phyloP scores from a whole-genome alignment of 257 asterid genomes.

The Knoxia roxburghii region DNA sequence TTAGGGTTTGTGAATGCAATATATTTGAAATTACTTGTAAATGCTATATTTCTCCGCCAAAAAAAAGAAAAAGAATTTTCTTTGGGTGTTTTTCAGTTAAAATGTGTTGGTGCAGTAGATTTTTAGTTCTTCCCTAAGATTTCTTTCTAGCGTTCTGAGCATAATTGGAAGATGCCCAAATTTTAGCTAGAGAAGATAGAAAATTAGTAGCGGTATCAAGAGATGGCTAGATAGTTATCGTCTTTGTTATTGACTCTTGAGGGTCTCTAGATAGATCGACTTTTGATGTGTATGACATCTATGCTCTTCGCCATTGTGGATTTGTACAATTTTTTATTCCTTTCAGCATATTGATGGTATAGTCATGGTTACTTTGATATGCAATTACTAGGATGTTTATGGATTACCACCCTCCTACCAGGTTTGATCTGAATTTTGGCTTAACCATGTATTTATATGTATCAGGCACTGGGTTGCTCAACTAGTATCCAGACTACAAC shows the following conservation, averaged over 20 bases:
- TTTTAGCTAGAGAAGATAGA: neutral
- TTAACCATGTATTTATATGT: slow-evolving; percentile 13
- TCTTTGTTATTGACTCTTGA: neutral
- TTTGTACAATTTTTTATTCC: neutral
- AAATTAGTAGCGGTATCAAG: too few relatives aligned
- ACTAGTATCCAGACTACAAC: slow-evolving; percentile 40
- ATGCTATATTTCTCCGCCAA: neutral
- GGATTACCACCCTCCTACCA: too few relatives aligned
- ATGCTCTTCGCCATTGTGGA: too few relatives aligned
- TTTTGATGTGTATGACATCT: neutral
- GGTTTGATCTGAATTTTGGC: neutral
- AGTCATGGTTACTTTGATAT: too few relatives aligned
- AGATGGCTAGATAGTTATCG: too few relatives aligned
- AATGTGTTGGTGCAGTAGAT: too few relatives aligned
- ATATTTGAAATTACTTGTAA: neutral
- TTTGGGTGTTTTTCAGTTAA: neutral
- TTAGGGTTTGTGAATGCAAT: too few relatives aligned
- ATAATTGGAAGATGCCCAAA: too few relatives aligned
- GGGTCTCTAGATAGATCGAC: neutral
- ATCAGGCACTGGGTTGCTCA: slow-evolving; percentile 71
- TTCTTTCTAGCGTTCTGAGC: too few relatives aligned
- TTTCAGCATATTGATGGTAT: neutral
- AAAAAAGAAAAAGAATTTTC: neutral
- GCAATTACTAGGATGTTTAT: too few relatives aligned
- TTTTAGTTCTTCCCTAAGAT: too few relatives aligned